A percentile compares a stretch with the other conserved stretches of the same genome.
These are phyloP conservation scores for Pseudogymnoascus sp. DNA, from an alignment of 2,329 filamentous ascomycete genomes.

Conservation along the genomic window DNA sequence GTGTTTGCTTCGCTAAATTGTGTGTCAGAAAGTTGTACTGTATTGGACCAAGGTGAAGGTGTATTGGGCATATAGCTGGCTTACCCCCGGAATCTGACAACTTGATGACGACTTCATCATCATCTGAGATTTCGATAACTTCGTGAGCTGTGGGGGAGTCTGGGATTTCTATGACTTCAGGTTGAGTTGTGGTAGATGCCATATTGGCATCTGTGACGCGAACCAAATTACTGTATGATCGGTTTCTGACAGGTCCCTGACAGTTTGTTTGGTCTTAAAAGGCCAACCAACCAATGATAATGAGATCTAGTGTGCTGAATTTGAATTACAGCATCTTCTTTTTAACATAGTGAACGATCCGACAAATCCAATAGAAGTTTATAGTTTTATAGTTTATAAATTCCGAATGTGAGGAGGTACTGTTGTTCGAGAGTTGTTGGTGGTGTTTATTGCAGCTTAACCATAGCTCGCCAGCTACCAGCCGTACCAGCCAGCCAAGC, in stretches of 20 bases:
- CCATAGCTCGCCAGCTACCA: background rate
- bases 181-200: background rate
- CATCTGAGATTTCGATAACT: background rate
- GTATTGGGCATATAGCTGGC: background rate
- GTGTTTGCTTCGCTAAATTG: background rate
- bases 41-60: background rate
- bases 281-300: background rate
- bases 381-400: background rate
- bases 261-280: background rate
- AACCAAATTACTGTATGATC: background rate
- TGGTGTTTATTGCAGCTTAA: background rate
- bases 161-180: background rate
- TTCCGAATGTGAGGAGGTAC: background rate
- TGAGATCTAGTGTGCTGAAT: background rate
- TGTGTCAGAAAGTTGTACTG: background rate
- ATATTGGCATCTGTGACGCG: background rate
- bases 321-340: background rate
- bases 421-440: background rate
- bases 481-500: background rate
- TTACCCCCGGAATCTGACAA: background rate
- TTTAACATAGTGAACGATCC: background rate
- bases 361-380: background rate
- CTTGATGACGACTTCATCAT: background rate
- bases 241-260: background rate
- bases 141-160: too few relatives aligned